Evolutionary conservation across 805 yeast species (phyloP), one percentile per base, ranked within the genome.

Genomic region (Kluyveromyces lactis): DNA sequence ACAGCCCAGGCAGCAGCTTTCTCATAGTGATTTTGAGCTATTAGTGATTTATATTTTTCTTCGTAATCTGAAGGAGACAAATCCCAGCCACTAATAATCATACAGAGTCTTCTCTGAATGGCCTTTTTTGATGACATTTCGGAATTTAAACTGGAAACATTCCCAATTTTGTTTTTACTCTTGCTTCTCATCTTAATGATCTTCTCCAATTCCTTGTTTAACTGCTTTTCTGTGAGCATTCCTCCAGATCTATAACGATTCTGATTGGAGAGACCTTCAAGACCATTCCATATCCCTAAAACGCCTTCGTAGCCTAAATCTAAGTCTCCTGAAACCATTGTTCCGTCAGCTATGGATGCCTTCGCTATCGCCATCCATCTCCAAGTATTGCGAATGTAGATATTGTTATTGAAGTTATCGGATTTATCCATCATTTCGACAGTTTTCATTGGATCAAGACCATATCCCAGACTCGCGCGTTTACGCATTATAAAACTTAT

Each of bases 1-100:
- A 87, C 89, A 0, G 97, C 97, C 95, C 95, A 86, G 0, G 95
- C 97, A 1, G 97, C 98, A 1, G 98, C 97, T 55, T 90, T 80
- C 45, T 87, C 95, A 45, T 73, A 73, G 43, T 75, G 72, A 0
- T 83, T 87, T 12, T 65, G 58, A 0, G 64, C 59, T 17, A 80
- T 75, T 30, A 90, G 67, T 30, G 68, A 66, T 17, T 64, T 62
- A 29, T 84, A 70, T 45, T 81, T 78, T 29, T 73, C 77, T 47
- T 87, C 95, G 45, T 86, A 71, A 55, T 86, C 95, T 18, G 73
- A 65, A 13, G 75, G 73, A 2, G 86, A 79, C 50, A 85, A 78
- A 51, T 85, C 86, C 94, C 96, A 89, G 2, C 97, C 97, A 26
- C 87, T 80, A 12, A 86, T 85, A 33, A 81, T 76, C 64, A 89